These are phyloP conservation scores for Mycena venus DNA, from an alignment of 768 basidiomycete species.

Conservation along the genomic window DNA sequence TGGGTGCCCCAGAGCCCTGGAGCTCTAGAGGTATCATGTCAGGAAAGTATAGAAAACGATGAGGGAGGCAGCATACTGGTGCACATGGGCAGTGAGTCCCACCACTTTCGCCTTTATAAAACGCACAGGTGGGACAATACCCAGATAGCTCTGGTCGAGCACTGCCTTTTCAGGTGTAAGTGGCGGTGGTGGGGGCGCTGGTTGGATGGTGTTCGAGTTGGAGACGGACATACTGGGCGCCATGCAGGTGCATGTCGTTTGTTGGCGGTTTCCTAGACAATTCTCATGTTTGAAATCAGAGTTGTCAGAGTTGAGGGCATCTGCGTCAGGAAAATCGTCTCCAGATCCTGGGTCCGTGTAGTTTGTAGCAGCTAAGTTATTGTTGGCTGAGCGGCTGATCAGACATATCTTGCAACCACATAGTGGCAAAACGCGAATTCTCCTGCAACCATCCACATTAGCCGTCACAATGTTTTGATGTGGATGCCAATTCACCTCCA, in stretches of 20 bases:
- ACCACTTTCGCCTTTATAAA: constrained; percentile 77
- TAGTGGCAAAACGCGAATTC: background rate
- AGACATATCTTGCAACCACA: constrained; percentile 54
- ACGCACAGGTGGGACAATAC: constrained; percentile 84
- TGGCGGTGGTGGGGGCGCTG: constrained; percentile 48
- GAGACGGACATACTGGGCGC: constrained; percentile 67
- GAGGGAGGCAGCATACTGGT: constrained; percentile 65
- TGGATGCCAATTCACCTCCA: background rate
- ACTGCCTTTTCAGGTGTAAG: constrained; percentile 67
- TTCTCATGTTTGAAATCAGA: constrained; percentile 73
- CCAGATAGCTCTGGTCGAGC: constrained; percentile 91
- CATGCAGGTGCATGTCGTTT: constrained; percentile 56
- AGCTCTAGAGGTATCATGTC: constrained; percentile 57
- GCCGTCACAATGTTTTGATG: background rate
- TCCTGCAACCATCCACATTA: background rate
- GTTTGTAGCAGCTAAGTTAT: constrained; percentile 76
- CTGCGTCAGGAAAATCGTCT: constrained; percentile 86
- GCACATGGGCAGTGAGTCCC: constrained; percentile 74
- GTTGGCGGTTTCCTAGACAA: constrained; percentile 61
- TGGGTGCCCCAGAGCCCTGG: constrained; percentile 71
- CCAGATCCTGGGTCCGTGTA: constrained; percentile 90
- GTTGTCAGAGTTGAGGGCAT: constrained; percentile 86
- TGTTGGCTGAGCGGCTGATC: constrained; percentile 74
- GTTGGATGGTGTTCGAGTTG: constrained; percentile 57
- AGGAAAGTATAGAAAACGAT: constrained; percentile 12